These are phyloP conservation scores for Vitis hybrid DNA, from an alignment of 177 flowering plant species.

Conservation along the genomic window DNA sequence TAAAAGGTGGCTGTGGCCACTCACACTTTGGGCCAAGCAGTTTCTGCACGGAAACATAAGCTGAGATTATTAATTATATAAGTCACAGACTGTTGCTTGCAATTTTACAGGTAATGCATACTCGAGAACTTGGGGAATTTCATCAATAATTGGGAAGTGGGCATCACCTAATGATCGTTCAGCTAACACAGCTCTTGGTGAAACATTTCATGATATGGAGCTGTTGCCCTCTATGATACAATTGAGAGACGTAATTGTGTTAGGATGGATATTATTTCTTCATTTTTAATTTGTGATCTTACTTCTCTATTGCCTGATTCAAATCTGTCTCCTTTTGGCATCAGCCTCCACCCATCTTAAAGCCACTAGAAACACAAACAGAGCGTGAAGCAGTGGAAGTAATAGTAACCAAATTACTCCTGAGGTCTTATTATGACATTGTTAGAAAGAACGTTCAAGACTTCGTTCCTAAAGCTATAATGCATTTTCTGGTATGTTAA, in stretches of 20 bases:
- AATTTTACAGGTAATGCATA: conserved; percentile 21
- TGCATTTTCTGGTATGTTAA: conserved; percentile 55
- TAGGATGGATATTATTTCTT: neutral
- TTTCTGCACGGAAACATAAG: neutral
- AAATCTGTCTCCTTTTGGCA: neutral
- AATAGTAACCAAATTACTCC: conserved; percentile 36
- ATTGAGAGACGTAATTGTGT: conserved; percentile 33
- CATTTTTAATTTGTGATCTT: neutral
- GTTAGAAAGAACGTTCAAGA: conserved; percentile 53
- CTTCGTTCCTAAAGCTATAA: conserved; percentile 55
- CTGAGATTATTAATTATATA: neutral
- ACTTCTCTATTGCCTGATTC: neutral
- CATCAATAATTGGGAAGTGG: conserved; percentile 35
- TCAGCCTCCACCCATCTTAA: conserved; percentile 41
- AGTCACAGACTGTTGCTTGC: neutral
- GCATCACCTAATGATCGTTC: conserved; percentile 14
- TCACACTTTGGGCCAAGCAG: neutral
- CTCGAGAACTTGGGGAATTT: conserved; percentile 29
- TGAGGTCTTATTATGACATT: conserved; percentile 55
- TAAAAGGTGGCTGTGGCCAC: neutral
- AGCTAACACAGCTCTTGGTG: conserved; percentile 10
- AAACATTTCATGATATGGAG: conserved; percentile 15
- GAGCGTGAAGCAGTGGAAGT: conserved; percentile 38
- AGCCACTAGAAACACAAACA: conserved; percentile 27
- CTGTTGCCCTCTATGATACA: conserved; percentile 24